These are phyloP conservation scores for Russula sp. DNA, from an alignment of 768 basidiomycete genomes.

Conservation along the genomic window DNA sequence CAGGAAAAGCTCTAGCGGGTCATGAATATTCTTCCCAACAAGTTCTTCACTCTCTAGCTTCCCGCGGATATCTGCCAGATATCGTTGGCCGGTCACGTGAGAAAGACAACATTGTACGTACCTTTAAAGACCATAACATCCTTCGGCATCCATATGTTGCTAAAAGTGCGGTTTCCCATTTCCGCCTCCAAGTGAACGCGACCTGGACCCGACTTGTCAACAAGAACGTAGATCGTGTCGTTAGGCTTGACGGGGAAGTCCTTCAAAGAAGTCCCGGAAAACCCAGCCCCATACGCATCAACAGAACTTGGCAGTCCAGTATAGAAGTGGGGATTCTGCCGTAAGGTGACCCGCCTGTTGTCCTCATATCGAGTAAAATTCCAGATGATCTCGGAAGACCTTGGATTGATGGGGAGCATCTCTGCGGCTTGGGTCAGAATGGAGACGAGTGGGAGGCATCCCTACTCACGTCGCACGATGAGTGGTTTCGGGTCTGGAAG, in stretches of 20 bases:
- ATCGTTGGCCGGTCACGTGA: background rate
- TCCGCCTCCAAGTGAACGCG: background rate
- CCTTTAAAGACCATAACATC: background rate
- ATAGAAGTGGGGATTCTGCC: constrained; percentile 6
- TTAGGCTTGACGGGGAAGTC: background rate
- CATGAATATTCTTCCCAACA: background rate
- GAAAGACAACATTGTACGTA: background rate
- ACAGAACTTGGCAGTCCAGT: background rate
- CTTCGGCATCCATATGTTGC: background rate
- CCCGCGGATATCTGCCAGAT: background rate
- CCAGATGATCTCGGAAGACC: constrained; percentile 4
- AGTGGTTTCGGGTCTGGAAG: background rate
- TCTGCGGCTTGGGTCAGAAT: background rate
- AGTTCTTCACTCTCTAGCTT: background rate
- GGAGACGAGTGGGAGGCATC: background rate
- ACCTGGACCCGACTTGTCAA: background rate
- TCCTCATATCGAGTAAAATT: constrained; percentile 2
- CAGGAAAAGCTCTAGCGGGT: background rate
- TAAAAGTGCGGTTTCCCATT: background rate
- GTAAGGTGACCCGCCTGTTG: background rate
- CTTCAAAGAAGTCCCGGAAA: background rate
- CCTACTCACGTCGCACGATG: background rate
- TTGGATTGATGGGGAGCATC: background rate
- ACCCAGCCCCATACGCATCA: background rate
- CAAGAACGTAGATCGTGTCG: constrained; percentile 7